Evolutionary conservation across 148 eudicot genomes (phyloP).

Genomic region (Camellia granthamiana): DNA sequence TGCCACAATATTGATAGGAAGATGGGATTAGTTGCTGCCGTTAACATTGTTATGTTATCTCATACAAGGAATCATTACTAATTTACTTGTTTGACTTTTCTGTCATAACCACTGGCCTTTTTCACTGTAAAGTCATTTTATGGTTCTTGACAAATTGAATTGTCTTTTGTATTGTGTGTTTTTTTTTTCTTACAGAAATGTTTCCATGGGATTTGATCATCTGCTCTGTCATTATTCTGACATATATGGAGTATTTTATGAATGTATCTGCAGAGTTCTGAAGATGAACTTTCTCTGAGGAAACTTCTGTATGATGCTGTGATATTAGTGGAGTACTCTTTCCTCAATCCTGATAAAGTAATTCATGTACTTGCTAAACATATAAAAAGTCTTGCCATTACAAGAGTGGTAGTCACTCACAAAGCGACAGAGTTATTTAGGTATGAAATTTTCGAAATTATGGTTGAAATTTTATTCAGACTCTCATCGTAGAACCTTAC

Average conservation of each 20-base stretch:
- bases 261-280: slow-evolving; percentile 39
- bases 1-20: not conserved
- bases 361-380: slow-evolving; percentile 31
- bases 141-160: not conserved
- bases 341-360: slow-evolving; percentile 30
- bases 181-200: too few relatives aligned
- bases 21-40: not conserved
- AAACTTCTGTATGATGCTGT: slow-evolving; percentile 49
- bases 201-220: not conserved
- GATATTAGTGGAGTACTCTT: slow-evolving; percentile 48
- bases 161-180: not conserved
- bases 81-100: not conserved
- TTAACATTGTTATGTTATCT: not conserved
- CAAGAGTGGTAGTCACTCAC: slow-evolving; percentile 41
- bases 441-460: slow-evolving; percentile 21
- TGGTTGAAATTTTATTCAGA: not conserved
- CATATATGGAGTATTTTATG: not conserved
- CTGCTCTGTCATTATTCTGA: not conserved
- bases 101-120: not conserved
- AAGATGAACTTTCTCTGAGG: slow-evolving; percentile 38
- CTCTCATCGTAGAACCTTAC: slow-evolving; percentile 5
- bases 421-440: slow-evolving; percentile 52
- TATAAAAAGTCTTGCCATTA: slow-evolving; percentile 28
- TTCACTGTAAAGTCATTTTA: not conserved
- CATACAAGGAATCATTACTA: not conserved